Evolutionary conservation across 371 early-diverging fungal species (phyloP).

Genomic region (Rhizopus arrhizus): DNA sequence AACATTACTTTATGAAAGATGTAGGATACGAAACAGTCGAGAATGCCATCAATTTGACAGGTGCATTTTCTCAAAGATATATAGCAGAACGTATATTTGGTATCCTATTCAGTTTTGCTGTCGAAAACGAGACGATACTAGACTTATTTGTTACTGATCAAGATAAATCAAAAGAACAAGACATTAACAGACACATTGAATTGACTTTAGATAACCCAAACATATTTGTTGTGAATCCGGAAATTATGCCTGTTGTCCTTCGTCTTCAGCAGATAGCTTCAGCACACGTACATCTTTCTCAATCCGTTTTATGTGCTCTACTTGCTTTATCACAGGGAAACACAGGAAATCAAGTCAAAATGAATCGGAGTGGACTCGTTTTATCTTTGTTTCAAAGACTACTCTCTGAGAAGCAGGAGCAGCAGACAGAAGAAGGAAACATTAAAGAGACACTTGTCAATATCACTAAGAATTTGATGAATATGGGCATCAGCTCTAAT

Average conservation of each 20-base stretch:
- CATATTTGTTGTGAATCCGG: slow-evolving; percentile 54
- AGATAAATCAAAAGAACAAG: background rate
- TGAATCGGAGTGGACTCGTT: slow-evolving; percentile 64
- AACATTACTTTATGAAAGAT: slow-evolving; percentile 53
- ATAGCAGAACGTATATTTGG: slow-evolving; percentile 57
- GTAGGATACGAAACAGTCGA: slow-evolving; percentile 62
- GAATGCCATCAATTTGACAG: slow-evolving; percentile 65
- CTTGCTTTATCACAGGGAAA: slow-evolving; percentile 56
- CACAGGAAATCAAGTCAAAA: slow-evolving; percentile 64
- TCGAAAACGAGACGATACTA: slow-evolving; percentile 51
- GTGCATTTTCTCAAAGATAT: slow-evolving; percentile 46
- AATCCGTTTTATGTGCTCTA: slow-evolving; percentile 50
- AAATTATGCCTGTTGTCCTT: slow-evolving; percentile 58
- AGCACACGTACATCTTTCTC: slow-evolving; percentile 41
- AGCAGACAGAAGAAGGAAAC: background rate
- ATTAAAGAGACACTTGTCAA: slow-evolving; percentile 49
- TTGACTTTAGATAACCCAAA: slow-evolving; percentile 27
- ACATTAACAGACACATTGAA: slow-evolving; percentile 23
- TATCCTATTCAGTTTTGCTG: slow-evolving; percentile 63
- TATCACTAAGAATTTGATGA: slow-evolving; percentile 61
- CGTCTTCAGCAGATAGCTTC: slow-evolving; percentile 48
- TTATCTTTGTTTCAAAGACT: slow-evolving; percentile 51
- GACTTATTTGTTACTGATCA: slow-evolving; percentile 50
- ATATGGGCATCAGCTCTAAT: slow-evolving; percentile 63
- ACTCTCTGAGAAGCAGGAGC: slow-evolving; percentile 17